Base-by-base conservation (phyloP, 148 eudicot species). In the Silene latifolia region DNA sequence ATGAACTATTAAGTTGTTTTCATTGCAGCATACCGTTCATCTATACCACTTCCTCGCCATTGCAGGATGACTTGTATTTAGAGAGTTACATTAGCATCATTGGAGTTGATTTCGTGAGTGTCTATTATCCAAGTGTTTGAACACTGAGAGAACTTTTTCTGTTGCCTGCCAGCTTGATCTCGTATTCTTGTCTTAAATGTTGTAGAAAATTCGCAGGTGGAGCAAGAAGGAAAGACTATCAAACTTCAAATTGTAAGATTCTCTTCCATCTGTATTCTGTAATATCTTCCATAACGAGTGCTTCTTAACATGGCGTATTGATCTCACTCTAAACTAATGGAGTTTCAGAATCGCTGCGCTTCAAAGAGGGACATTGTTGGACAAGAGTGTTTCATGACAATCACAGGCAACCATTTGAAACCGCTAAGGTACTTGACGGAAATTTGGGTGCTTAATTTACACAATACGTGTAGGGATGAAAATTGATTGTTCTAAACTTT, bases 341-440 rank as follows among this genome's bases (percentile, higher is more conserved):
- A 54, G 47, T 5, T 63, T 27, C 54, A 69, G 73, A 47, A 35
- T n/a, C n/a, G n/a, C 53, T 63, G 20, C 29, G 9, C 53, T 72
- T 44, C 81, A n/a, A n/a, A 85, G 87, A 82, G 87, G 87, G 85
- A 82, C 78, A 85, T 85, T 63, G 87, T 85, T 75, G 87, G 87
- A 66, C 87, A 85, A 80, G 87, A 85, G 76, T 85, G 87, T 61
- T 85, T 85, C 78, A 79, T 85, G 67, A 85, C 87, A 47, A 85
- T 85, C 79, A 85, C 87, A 27, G 80, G 85, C 74, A 82, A 8
- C 84, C 94, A 21, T 85, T 68, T 73, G 94, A 90, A 76, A 78
- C 82, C 35, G 94, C 86, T 54, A 90, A 90, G 90, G 93, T 88
- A 39, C 35, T 23, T 63, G 51, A 56, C 18, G 24, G n/a, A 9